Base-by-base conservation (phyloP, 1,284 basidiomycete species). In the Schizophyllum commune region DNA sequence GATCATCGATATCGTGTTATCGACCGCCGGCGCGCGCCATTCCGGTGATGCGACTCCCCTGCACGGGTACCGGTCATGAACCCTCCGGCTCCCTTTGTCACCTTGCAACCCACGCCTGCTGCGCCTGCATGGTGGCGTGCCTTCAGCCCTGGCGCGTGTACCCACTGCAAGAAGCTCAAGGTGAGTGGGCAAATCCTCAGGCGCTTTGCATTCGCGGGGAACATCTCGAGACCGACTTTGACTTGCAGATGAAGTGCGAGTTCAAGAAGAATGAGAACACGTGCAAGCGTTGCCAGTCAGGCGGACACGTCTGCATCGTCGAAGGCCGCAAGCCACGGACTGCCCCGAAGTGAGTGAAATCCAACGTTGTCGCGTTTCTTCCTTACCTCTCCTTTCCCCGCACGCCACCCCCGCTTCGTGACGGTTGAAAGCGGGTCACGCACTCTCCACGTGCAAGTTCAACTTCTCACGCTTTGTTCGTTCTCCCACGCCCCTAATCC, bases 121-220 rank as follows among this genome's bases (percentile, higher is more conserved):
- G 53, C 11, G 9, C 9, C 53, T 21, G 11, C 2, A 27, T 13
- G 53, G 19, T 19, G 53, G 20, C 61, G 51, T 55, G 39, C 56
- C 61, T 54, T 59, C 71, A 91, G 89, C 59, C 84, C 86, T 62
- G 88, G 89, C 64, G 89, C 89, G 53, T 92, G 89, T 71, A 87
- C 81, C 8, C 83, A 91, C 69, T 92, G 89, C 79, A 92, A 91
- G 74, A 87, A 85, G 67, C 83, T 92, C 69, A 92, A 92, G 85
- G 89, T 88, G 72, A 63, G 85, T 75, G 55, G 61, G 54, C 58
- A 51, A 6, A 62, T 63, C 60, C 57, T 61, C 55, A 56, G 3
- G 27, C 27, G 27, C 27, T 27, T 5, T 27, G 27, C 27, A 3
- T 32, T 11, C 58, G 21, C 52, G 47, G 59, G 58, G 52, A 55